These are phyloP conservation scores for Alloteropsis semialata DNA, from an alignment of 176 grass and related monocot genomes.

Conservation along the genomic window DNA sequence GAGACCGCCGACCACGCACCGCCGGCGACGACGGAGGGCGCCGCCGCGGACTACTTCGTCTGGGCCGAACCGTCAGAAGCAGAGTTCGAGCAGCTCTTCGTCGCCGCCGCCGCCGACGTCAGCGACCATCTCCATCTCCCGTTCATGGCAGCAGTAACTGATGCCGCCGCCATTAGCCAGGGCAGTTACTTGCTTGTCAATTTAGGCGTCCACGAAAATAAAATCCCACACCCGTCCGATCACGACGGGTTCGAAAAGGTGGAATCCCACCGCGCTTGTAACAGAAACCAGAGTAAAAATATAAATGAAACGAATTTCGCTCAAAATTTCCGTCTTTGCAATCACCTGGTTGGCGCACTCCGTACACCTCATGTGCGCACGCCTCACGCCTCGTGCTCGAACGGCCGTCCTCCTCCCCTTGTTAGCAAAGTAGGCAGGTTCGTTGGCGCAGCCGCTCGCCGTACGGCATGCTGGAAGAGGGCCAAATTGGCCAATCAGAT, in stretches of 20 bases:
- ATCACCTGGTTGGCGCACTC: not conserved
- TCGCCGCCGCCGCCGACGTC: not conserved
- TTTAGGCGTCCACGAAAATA: not conserved
- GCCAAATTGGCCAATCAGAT: not conserved
- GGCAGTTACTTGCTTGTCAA: not conserved
- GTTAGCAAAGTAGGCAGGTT: slow-evolving; percentile 21
- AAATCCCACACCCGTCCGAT: not conserved
- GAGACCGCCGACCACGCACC: not conserved
- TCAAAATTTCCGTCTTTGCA: not conserved
- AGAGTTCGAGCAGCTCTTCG: not conserved
- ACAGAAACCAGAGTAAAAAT: not conserved
- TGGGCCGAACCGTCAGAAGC: not conserved
- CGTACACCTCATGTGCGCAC: not conserved
- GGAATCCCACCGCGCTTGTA: not conserved
- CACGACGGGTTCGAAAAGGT: not conserved
- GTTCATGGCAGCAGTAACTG: not conserved
- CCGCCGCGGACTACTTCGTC: not conserved
- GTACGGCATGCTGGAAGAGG: slow-evolving; percentile 8
- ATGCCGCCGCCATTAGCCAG: not conserved
- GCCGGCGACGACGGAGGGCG: not conserved
- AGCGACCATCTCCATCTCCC: not conserved
- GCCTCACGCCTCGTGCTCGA: not conserved
- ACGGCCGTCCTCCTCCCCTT: too few relatives aligned
- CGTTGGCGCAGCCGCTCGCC: not conserved
- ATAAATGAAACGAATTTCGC: not conserved